Evolutionary conservation across 2,329 filamentous ascomycete genomes (phyloP).

Genomic region (Paracoccidioides lutzii): DNA sequence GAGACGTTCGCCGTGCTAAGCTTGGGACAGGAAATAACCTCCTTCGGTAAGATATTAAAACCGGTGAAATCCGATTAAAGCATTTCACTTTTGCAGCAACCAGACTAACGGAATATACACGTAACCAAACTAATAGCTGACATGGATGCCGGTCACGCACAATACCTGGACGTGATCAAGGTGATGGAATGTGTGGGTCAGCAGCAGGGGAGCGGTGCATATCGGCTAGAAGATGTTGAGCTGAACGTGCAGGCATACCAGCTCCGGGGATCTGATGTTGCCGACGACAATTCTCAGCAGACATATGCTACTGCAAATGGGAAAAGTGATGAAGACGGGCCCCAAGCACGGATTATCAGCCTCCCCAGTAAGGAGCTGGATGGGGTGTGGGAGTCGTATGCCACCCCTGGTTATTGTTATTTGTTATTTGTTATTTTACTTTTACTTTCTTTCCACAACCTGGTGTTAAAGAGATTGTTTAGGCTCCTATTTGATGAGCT

Average conservation of each 20-base stretch:
- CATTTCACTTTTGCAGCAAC: background rate
- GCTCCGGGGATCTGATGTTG: conserved; percentile 14
- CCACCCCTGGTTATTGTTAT: background rate
- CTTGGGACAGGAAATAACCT: conserved; percentile 22
- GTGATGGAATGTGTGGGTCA: conserved; percentile 29
- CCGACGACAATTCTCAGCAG: conserved; percentile 12
- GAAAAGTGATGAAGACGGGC: conserved; percentile 14
- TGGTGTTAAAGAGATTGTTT: background rate
- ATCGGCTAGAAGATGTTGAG: conserved; percentile 22
- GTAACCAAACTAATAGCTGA: conserved; percentile 12
- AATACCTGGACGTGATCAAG: conserved; percentile 22
- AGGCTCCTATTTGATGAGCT: conserved; percentile 33
- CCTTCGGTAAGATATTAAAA: conserved; percentile 16
- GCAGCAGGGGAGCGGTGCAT: conserved; percentile 15
- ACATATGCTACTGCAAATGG: conserved; percentile 10
- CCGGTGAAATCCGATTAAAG: background rate
- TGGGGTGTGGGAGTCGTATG: conserved; percentile 34
- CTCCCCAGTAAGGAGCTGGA: conserved; percentile 30
- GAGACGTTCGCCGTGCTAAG: conserved; percentile 22
- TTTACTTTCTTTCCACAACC: no score
- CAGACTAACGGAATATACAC: background rate
- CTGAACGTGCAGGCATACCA: conserved; percentile 34
- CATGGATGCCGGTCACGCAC: conserved; percentile 11
- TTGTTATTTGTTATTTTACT: background rate
- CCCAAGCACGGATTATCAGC: conserved; percentile 21